phyloP scores from a whole-genome alignment of 331 rosid species.

The Malus hybrid region DNA sequence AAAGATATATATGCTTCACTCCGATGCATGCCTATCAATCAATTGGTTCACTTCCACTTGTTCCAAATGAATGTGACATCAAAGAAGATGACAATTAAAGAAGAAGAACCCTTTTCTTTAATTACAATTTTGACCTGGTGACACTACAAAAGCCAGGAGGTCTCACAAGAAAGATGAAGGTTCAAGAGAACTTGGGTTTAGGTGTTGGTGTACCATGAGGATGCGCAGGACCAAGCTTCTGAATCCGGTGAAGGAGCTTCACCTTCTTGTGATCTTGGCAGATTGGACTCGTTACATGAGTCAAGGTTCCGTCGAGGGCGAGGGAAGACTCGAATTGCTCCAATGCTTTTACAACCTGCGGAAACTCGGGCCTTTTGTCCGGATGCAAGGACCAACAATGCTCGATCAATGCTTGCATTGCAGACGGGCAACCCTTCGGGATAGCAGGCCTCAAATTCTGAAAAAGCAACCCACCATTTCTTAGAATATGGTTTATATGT shows the following conservation, averaged over 20 bases:
- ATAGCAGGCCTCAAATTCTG: conserved; percentile 74
- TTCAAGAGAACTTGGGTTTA: conserved; percentile 69
- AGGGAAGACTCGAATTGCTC: conserved; percentile 68
- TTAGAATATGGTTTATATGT: not conserved
- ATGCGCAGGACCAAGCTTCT: conserved; percentile 63
- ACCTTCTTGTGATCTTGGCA: conserved; percentile 80
- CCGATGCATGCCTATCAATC: conserved; percentile 32
- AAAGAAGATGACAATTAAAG: conserved; percentile 26
- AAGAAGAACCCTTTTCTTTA: conserved; percentile 43
- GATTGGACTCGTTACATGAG: conserved; percentile 30
- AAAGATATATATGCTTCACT: conserved; percentile 21
- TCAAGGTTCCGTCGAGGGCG: conserved; percentile 54
- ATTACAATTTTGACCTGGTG: conserved; percentile 53
- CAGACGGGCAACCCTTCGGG: conserved; percentile 58
- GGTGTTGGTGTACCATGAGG: conserved; percentile 41
- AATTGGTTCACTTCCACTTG: conserved; percentile 21
- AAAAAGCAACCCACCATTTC: not conserved
- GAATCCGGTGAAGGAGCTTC: conserved; percentile 68
- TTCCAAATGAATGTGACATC: conserved; percentile 20
- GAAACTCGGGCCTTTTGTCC: conserved; percentile 80
- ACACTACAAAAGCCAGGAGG: conserved; percentile 39
- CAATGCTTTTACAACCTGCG: conserved; percentile 82
- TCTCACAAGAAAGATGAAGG: conserved; percentile 20
- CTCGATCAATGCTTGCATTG: conserved; percentile 71
- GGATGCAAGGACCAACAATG: conserved; percentile 84